A percentile compares a stretch with the other conserved stretches of the same genome.
Evolutionary conservation across 164 flowering plant genomes (phyloP).

Genomic region (Piper betle): DNA sequence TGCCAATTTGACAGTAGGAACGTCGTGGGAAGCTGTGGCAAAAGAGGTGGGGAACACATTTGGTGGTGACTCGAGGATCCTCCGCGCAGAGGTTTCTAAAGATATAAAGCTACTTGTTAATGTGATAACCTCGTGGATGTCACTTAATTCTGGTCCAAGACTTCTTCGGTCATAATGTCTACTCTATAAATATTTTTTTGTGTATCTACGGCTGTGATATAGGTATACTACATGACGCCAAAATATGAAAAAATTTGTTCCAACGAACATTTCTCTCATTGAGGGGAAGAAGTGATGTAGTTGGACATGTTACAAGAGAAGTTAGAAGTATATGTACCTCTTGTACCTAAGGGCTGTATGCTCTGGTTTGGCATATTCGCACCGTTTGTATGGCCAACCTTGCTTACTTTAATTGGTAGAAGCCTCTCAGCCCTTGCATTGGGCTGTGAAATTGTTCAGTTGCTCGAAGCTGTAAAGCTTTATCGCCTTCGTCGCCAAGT

Average conservation of each 20-base stretch:
- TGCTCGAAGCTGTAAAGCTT: too few species aligned
- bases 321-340: too few species aligned
- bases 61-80: slow-evolving; percentile 43
- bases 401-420: too few species aligned
- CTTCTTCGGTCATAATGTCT: slow-evolving; percentile 14
- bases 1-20: slow-evolving; percentile 63
- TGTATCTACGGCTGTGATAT: neutral
- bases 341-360: too few species aligned
- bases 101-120: slow-evolving; percentile 72
- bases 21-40: slow-evolving; percentile 83
- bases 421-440: too few species aligned
- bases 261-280: too few species aligned
- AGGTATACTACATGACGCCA: neutral
- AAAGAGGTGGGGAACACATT: slow-evolving; percentile 70
- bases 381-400: too few species aligned
- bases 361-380: too few species aligned
- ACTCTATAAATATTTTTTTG: neutral
- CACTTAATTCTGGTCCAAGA: slow-evolving; percentile 42
- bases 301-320: too few species aligned
- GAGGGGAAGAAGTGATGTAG: neutral
- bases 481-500: too few species aligned
- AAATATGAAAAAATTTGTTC: too few species aligned
- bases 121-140: slow-evolving; percentile 61
- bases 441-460: too few species aligned
- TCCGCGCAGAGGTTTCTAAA: slow-evolving; percentile 45